phyloP scores from a whole-genome alignment of 176 grass and related monocot species.

The Leersia perrieri region DNA sequence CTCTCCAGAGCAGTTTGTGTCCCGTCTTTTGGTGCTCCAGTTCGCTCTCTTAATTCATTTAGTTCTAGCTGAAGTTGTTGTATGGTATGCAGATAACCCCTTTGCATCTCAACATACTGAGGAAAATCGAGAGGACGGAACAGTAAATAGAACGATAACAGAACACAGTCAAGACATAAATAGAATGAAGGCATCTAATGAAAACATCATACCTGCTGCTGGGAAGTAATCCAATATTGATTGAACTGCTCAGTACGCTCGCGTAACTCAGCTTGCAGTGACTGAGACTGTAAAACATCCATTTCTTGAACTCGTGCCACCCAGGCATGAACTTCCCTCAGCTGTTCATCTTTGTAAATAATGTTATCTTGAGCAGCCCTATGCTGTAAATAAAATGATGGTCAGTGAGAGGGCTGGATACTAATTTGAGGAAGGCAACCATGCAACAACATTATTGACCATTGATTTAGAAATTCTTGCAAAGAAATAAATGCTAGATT shows the following conservation, averaged over 20 bases:
- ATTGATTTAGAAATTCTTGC: background rate
- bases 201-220: slow-evolving; percentile 62
- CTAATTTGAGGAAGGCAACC: slow-evolving; percentile 1
- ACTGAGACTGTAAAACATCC: slow-evolving; percentile 86
- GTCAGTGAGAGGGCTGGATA: background rate
- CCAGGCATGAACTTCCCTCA: slow-evolving; percentile 96
- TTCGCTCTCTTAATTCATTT: slow-evolving; percentile 54
- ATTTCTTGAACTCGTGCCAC: slow-evolving; percentile 90
- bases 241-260: slow-evolving; percentile 93
- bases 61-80: slow-evolving; percentile 91
- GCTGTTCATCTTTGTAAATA: slow-evolving; percentile 94
- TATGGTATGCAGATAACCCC: slow-evolving; percentile 70
- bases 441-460: background rate
- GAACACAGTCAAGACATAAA: background rate
- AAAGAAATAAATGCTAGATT: slow-evolving; percentile 10
- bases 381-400: slow-evolving; percentile 55
- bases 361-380: slow-evolving; percentile 89
- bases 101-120: slow-evolving; percentile 92
- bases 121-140: slow-evolving; percentile 3
- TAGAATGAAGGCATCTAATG: background rate
- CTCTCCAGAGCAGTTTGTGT: slow-evolving; percentile 58
- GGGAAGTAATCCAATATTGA: slow-evolving; percentile 85
- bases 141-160: slow-evolving; percentile 12
- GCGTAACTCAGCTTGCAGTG: slow-evolving; percentile 76
- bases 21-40: slow-evolving; percentile 64